Percentiles rank a stretch among this genome's conserved stretches.
Conservation (phyloP, 176 grass and related monocot genomes). For the Cenchrus fungigraminus region DNA sequence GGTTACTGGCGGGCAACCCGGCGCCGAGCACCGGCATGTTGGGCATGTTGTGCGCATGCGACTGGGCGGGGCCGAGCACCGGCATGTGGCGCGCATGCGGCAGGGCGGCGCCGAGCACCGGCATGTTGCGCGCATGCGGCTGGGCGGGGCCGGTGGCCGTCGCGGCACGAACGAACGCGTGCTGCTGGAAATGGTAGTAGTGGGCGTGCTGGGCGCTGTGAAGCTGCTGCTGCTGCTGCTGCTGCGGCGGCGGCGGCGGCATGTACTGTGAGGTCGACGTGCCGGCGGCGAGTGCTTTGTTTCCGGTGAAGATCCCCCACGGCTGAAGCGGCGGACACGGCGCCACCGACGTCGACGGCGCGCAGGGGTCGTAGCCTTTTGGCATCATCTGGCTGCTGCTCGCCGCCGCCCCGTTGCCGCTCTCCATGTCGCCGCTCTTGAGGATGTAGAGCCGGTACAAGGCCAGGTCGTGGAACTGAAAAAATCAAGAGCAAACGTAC, state of each 20-base stretch:
- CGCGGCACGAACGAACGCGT: not conserved
- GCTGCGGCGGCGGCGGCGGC: too few relatives aligned
- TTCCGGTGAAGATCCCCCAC: not conserved
- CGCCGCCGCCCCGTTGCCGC: not conserved
- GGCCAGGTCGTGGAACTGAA: slow-evolving; percentile 16
- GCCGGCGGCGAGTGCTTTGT: too few relatives aligned
- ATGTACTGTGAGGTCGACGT: too few relatives aligned
- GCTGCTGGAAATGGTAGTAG: not conserved
- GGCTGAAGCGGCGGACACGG: not conserved
- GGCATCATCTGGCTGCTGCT: not conserved
- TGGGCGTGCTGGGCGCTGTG: not conserved
- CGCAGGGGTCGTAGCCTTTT: not conserved
- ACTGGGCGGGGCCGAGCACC: not conserved
- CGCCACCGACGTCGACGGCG: not conserved
- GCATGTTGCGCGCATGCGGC: too few relatives aligned
- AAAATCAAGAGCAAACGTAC: not conserved
- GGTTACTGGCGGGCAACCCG: not conserved
- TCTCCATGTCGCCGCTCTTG: not conserved
- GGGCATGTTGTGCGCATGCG: not conserved
- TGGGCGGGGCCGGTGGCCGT: not conserved
- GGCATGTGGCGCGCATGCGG: too few relatives aligned
- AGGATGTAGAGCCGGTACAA: slow-evolving; percentile 46
- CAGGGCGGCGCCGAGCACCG: not conserved
- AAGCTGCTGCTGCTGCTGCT: too few relatives aligned
- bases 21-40: not conserved